These are phyloP conservation scores for Paecilomyces variotii DNA, from an alignment of 2,329 filamentous ascomycete species.

Conservation along the genomic window DNA sequence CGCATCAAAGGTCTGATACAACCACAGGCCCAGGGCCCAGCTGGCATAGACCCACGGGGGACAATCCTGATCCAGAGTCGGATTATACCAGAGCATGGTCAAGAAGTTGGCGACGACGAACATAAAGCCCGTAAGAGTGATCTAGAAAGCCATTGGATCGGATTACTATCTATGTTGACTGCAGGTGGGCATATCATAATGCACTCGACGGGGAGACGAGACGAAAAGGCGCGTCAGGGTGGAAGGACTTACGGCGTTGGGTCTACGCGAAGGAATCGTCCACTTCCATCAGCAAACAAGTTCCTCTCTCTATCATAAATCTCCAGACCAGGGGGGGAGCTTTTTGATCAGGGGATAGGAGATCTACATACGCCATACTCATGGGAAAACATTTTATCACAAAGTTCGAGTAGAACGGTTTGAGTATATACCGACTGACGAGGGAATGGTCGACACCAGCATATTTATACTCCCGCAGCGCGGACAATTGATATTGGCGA, in stretches of 20 bases:
- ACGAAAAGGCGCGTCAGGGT: background rate
- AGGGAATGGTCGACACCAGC: slow-evolving; percentile 83
- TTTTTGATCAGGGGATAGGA: background rate
- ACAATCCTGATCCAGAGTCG: slow-evolving; percentile 87
- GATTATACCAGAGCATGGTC: slow-evolving; percentile 92
- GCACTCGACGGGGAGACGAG: background rate
- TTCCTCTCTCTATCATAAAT: background rate
- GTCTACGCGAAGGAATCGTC: slow-evolving; percentile 22
- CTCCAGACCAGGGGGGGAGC: background rate
- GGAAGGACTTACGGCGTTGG: slow-evolving; percentile 39
- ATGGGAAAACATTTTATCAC: slow-evolving; percentile 93
- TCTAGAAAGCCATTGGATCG: slow-evolving; percentile 36
- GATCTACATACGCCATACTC: slow-evolving; percentile 68
- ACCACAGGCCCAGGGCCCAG: slow-evolving; percentile 81
- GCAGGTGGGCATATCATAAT: background rate
- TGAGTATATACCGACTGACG: slow-evolving; percentile 84
- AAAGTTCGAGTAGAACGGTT: slow-evolving; percentile 93
- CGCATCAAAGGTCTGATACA: slow-evolving; percentile 98
- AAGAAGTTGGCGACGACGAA: slow-evolving; percentile 86
- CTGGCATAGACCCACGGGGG: slow-evolving; percentile 90
- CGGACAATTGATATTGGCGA: slow-evolving; percentile 78
- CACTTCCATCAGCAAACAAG: slow-evolving; percentile 1
- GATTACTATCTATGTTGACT: background rate
- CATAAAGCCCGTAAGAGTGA: slow-evolving; percentile 81
- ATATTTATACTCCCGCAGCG: slow-evolving; percentile 93